Conservation (phyloP, 345 rosid species). For the Aquilaria sinensis region DNA sequence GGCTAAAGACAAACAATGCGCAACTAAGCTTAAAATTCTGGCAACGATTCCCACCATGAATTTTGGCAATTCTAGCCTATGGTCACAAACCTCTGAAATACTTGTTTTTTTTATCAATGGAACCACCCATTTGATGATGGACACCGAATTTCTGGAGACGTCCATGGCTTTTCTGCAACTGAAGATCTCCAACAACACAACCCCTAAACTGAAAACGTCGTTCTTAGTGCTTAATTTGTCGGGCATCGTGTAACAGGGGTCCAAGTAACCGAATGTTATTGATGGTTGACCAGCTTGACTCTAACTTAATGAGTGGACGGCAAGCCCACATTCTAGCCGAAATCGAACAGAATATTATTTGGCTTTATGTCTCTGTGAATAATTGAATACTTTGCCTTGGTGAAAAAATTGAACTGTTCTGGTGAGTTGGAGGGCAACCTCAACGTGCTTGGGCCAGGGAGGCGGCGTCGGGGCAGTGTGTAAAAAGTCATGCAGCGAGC, state of each 20-base stretch:
- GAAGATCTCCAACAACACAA: conserved; percentile 57
- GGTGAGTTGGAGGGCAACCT: conserved; percentile 49
- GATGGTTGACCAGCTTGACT: conserved; percentile 34
- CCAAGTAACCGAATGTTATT: conserved; percentile 74
- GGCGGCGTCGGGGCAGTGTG: conserved; percentile 29
- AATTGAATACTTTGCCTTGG: conserved; percentile 11
- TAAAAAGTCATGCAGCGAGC: conserved; percentile 49
- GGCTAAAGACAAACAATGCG: conserved; percentile 40
- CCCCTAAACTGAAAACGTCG: conserved; percentile 68
- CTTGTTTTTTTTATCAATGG: conserved; percentile 31
- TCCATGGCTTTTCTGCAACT: conserved; percentile 65
- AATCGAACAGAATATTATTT: too few species aligned
- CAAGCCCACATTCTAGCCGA: too few species aligned
- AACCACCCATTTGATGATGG: conserved; percentile 62
- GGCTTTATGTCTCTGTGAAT: too few species aligned
- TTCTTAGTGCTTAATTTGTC: conserved; percentile 42
- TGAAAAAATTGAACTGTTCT: conserved; percentile 61
- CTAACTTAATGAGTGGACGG: background rate
- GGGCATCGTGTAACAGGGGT: conserved; percentile 57
- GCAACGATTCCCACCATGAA: conserved; percentile 22
- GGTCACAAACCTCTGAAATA: conserved; percentile 30
- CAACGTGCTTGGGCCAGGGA: conserved; percentile 11
- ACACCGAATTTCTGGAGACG: conserved; percentile 36
- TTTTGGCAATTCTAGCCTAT: conserved; percentile 28
- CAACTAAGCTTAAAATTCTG: conserved; percentile 41